Evolutionary conservation across 2,329 filamentous ascomycete genomes (phyloP).

Genomic region (Fusarium sp.): DNA sequence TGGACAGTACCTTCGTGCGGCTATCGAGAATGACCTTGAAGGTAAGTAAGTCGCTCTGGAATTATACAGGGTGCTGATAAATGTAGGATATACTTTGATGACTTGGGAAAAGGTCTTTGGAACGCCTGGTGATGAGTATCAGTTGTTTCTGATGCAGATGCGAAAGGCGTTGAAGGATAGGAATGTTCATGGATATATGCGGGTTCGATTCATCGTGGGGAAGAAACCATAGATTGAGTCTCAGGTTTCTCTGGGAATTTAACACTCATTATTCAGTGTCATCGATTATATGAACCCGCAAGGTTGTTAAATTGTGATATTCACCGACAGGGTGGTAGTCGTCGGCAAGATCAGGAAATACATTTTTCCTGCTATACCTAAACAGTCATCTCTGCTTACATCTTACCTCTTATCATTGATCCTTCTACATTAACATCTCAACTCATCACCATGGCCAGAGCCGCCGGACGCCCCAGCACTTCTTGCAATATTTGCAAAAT

Average conservation of each 20-base stretch:
- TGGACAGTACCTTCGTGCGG: background rate
- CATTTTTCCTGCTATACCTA: background rate
- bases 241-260: background rate
- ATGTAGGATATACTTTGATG: background rate
- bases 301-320: background rate
- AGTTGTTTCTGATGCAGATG: background rate
- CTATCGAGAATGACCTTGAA: slow-evolving; percentile 10
- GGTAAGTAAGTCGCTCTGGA: background rate
- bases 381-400: background rate
- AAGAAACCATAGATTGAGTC: background rate
- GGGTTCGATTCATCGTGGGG: background rate
- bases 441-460: background rate
- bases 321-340: rapidly evolving
- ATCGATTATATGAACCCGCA: background rate
- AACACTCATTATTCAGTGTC: rapidly evolving
- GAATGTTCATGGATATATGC: background rate
- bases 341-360: background rate
- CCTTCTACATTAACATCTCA: background rate
- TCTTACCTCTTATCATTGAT: background rate
- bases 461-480: slow-evolving; percentile 24
- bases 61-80: background rate
- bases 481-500: slow-evolving; percentile 32
- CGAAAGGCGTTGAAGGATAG: background rate
- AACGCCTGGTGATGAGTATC: background rate
- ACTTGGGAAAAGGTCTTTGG: background rate